A percentile compares a stretch with the other conserved stretches of the same genome.
These are phyloP conservation scores for Retiboletus flavoniger DNA, from an alignment of 1,284 basidiomycete species.

Conservation along the genomic window DNA sequence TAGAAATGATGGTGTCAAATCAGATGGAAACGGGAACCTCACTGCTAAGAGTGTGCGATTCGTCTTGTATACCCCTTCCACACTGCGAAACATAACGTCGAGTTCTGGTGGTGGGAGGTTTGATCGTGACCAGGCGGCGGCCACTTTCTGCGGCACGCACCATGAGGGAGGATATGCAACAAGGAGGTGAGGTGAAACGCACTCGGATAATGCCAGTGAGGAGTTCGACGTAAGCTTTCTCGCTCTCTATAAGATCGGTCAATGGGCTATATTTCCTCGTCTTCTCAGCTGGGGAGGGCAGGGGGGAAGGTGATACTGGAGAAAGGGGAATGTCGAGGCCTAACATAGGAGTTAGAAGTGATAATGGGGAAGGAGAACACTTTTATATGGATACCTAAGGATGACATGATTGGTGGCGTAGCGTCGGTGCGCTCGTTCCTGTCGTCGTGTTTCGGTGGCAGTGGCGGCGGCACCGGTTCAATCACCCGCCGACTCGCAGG, in stretches of 20 bases:
- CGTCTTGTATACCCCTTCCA: conserved; percentile 90
- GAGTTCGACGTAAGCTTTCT: conserved; percentile 90
- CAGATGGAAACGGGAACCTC: conserved; percentile 29
- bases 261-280: conserved; percentile 78
- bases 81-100: conserved; percentile 91
- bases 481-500: conserved; percentile 22
- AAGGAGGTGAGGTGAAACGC: conserved; percentile 35
- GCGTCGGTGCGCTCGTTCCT: neutral
- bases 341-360: conserved; percentile 18
- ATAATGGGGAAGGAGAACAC: conserved; percentile 11
- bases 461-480: conserved; percentile 28
- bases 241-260: conserved; percentile 90
- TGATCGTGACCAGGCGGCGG: conserved; percentile 92
- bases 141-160: conserved; percentile 71
- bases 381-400: conserved; percentile 29
- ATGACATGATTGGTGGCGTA: conserved; percentile 28
- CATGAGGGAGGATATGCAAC: conserved; percentile 16
- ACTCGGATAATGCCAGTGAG: conserved; percentile 90
- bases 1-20: conserved; percentile 8
- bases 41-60: conserved; percentile 81
- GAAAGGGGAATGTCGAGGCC: conserved; percentile 34
- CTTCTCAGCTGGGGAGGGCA: conserved; percentile 40
- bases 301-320: conserved; percentile 29
- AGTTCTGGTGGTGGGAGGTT: conserved; percentile 93
- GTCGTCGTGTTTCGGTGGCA: conserved; percentile 35